Base-by-base conservation (phyloP, 257 asterid species). In the Thymus quinquecostatus region DNA sequence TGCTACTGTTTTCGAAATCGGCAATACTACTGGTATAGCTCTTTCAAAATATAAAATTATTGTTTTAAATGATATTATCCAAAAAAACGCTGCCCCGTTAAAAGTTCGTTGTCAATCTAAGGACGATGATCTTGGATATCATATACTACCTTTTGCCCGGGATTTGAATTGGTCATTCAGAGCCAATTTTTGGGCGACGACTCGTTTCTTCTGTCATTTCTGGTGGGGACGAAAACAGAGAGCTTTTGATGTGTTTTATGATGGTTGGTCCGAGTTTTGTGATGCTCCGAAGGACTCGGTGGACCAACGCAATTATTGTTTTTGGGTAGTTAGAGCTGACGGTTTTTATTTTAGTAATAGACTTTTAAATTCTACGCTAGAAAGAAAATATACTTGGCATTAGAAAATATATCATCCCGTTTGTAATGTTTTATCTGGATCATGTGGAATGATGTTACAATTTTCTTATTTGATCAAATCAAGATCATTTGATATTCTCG, bases 321-420 rank as follows among this genome's bases (percentile, higher is more conserved):
- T 36, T 36, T 60, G 66, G 66, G 48, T 38, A 14, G 13, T 64
- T 4, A 45, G 14, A 64, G 0, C 10, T 1, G 56, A 44, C 6
- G 69, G 69, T 1, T 43, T 64, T 28, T 61, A 61, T 8, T 61
- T 61, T 3, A 41, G 33, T 36, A 40, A 61, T n/a, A 40, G 3
- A 14, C 2, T 9, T 1, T 3, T 2, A 4, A 4, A 48, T 21
- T 47, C 47, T 60, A 1, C 9, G 8, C 9, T 60, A 8, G 49
- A 60, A 27, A 36, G 66, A n/a, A 60, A 60, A 47, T 60, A 60
- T 60, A 60, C 66, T 12, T 60, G 66, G 66, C 7, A 10, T 36
- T 60, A 60, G 49, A 36, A 36, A 36, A 0, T 36, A 36, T 58
- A 34, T 34, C 4, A 34, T 21, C 21, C 21, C 21, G 21, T 21